Evolutionary conservation across 192 early-diverging fungal genomes (phyloP), one percentile per base, ranked within the genome.

Genomic region (Coemansia reversa): DNA sequence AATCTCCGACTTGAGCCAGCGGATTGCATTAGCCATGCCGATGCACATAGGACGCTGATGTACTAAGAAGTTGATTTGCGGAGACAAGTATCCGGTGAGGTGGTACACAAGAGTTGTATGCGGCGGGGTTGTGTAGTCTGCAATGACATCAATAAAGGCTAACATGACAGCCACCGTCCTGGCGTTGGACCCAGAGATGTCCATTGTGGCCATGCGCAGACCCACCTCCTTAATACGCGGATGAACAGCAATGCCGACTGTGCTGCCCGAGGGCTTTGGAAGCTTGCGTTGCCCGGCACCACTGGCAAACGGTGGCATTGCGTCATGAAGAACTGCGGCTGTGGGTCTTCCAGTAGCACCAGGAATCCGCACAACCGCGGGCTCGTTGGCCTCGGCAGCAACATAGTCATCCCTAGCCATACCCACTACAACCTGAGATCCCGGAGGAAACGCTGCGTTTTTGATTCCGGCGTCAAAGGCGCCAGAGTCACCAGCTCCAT

Each of bases 11-110:
- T 97, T 98, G 39, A 99, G 72, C 62, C 86, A 89, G 42, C 94
- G 85, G 60, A 98, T 95, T 22, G 93, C 92, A 22, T 90, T 93
- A 62, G 90, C 89, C 95, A 99, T 97, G 71, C 91, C 91, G 28
- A 93, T 86, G n/a, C 92, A 91, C 84, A 98, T 87, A 5, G 89
- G 85, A 25, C 97, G 88, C 55, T 87, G 88, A 51, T 87, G 87
- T 25, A 89, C 85, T 47, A 99, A 73, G 65, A 94, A 96, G 62
- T 88, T 91, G 66, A 98, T 93, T 67, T 99, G 96, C 53, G 91
- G 89, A 67, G 89, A 88, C 51, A 99, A 65, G 62, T 96, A 84
- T 23, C 84, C 86, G 29, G 84, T 89, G 63, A 99, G 85, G 74
- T 93, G 84, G 53, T 95, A 79, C 30, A 87, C 85, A 48, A 99